Conservation (phyloP, 495 filamentous ascomycete species). For the Podospora anserina region DNA sequence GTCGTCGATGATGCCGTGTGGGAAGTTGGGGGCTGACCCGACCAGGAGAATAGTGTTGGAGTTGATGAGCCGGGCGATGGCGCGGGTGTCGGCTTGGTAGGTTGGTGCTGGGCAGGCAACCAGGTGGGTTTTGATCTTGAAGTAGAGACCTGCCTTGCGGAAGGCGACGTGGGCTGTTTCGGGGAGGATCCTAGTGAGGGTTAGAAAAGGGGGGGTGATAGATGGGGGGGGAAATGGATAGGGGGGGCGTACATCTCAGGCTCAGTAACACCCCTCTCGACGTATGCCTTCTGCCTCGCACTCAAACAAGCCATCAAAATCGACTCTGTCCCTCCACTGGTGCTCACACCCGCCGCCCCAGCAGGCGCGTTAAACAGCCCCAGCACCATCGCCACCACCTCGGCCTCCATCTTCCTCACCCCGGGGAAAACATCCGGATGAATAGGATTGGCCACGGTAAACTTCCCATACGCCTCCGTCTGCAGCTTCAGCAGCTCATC, state of each 20-base stretch:
- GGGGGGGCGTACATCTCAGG: constrained; percentile 75
- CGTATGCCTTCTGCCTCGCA: constrained; percentile 82
- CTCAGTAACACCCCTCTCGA: constrained; percentile 81
- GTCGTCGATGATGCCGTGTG: constrained; percentile 96
- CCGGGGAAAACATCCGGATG: constrained; percentile 98
- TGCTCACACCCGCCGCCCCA: constrained; percentile 82
- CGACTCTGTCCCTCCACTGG: constrained; percentile 90
- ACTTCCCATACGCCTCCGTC: constrained; percentile 85
- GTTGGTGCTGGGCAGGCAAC: constrained; percentile 80
- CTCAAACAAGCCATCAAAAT: constrained; percentile 92
- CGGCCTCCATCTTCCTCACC: constrained; percentile 98
- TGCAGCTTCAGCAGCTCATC: constrained; percentile 79
- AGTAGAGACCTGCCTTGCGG: constrained; percentile 90
- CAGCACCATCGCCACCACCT: constrained; percentile 95
- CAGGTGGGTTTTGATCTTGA: constrained; percentile 90
- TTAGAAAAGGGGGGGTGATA: background rate
- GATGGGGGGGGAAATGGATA: background rate
- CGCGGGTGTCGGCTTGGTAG: constrained; percentile 76
- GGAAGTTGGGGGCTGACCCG: constrained; percentile 94
- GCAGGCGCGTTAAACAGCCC: constrained; percentile 86
- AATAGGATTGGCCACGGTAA: constrained; percentile 96
- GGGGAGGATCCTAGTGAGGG: constrained; percentile 70
- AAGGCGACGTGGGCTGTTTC: constrained; percentile 95
- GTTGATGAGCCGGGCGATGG: constrained; percentile 83
- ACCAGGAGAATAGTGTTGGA: constrained; percentile 95